phyloP scores from a whole-genome alignment of 108 stramenopile species.

The Cyclotella baltica region DNA sequence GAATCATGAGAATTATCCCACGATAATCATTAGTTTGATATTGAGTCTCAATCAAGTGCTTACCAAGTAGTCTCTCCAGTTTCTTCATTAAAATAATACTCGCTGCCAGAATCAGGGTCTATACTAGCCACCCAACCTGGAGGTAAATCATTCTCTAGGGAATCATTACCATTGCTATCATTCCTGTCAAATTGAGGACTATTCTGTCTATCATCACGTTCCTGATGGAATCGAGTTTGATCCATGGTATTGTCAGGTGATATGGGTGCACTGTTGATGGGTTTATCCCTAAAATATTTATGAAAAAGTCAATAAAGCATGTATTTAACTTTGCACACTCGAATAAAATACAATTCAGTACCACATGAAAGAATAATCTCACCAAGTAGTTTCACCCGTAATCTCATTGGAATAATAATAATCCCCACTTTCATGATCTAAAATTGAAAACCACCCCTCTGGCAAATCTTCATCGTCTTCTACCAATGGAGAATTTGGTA shows the following conservation, averaged over 20 bases:
- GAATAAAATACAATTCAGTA: not conserved
- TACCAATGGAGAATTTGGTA: too few relatives aligned
- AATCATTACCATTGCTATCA: not conserved
- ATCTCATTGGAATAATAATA: constrained; percentile 83
- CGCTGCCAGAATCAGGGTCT: constrained; percentile 53
- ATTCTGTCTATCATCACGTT: not conserved
- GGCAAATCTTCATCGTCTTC: constrained; percentile 43
- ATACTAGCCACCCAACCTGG: constrained; percentile 69
- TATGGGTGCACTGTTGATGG: not conserved
- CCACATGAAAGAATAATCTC: not conserved
- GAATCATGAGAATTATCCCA: too few relatives aligned
- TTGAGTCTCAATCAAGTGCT: too few relatives aligned
- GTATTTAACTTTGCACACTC: too few relatives aligned
- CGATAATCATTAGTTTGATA: too few relatives aligned
- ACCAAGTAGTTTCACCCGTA: constrained; percentile 81
- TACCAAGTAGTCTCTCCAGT: constrained; percentile 38
- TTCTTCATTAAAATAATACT: constrained; percentile 27
- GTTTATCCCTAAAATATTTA: constrained; percentile 4
- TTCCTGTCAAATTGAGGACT: not conserved
- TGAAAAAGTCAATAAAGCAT: constrained; percentile 10
- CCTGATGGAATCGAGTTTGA: not conserved
- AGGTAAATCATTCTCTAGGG: constrained; percentile 38
- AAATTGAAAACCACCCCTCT: constrained; percentile 69
- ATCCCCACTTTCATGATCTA: constrained; percentile 70
- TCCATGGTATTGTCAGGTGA: not conserved